Evolutionary conservation across 1,139 yeast genomes (phyloP).

Genomic region (Ogataea hybrid): DNA sequence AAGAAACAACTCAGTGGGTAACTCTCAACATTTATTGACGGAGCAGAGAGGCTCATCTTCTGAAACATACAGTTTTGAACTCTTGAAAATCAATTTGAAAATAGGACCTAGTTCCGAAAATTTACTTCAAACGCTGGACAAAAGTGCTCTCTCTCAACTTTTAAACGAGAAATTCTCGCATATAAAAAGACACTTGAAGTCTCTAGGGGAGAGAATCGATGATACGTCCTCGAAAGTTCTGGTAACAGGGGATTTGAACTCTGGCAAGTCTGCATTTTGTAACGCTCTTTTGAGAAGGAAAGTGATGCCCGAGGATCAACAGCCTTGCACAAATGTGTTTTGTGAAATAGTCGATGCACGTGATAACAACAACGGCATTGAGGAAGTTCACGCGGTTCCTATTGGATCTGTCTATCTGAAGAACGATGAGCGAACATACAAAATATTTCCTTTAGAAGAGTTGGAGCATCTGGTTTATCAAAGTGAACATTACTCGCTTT

Average conservation of each 20-base stretch:
- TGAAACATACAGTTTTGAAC: conserved; percentile 46
- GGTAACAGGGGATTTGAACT: conserved; percentile 94
- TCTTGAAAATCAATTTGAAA: conserved; percentile 63
- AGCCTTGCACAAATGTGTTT: conserved; percentile 95
- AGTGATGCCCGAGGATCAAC: conserved; percentile 92
- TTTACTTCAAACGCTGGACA: conserved; percentile 55
- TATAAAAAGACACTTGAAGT: conserved; percentile 64
- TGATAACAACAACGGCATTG: conserved; percentile 75
- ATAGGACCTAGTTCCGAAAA: conserved; percentile 51
- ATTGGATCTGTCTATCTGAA: conserved; percentile 57
- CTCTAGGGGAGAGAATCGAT: conserved; percentile 79
- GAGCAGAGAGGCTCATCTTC: conserved; percentile 13
- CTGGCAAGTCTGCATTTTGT: conserved; percentile 96
- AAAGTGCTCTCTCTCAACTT: conserved; percentile 60
- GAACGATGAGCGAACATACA: conserved; percentile 65
- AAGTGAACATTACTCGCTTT: conserved; percentile 66
- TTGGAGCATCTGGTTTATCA: conserved; percentile 72
- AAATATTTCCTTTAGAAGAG: conserved; percentile 49
- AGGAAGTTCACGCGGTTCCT: conserved; percentile 93
- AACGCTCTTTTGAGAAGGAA: conserved; percentile 80
- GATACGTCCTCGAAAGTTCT: conserved; percentile 92
- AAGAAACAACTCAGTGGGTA: conserved; percentile 38
- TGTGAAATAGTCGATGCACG: conserved; percentile 90
- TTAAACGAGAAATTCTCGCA: conserved; percentile 62
- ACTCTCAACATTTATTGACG: conserved; percentile 30